Conservation (phyloP, 2,329 filamentous ascomycete species). For the Paradendryphiella salina region DNA sequence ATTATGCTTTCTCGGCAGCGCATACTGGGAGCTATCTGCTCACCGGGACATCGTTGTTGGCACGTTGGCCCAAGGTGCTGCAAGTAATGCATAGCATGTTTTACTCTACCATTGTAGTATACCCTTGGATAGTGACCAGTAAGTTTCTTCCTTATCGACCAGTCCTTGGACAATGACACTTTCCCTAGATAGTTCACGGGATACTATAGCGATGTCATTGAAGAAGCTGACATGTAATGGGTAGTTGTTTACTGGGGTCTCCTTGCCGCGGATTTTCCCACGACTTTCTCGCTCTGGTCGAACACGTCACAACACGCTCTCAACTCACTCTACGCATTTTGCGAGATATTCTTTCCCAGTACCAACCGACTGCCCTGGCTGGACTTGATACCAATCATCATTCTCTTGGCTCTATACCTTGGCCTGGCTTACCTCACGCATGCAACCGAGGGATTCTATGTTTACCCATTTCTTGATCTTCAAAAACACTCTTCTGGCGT, state of each 20-base stretch:
- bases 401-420: conserved; percentile 74
- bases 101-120: conserved; percentile 50
- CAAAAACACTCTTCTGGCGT: conserved; percentile 53
- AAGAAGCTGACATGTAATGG: conserved; percentile 14
- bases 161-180: neutral
- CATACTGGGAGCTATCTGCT: conserved; percentile 70
- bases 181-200: neutral
- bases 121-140: conserved; percentile 52
- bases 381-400: conserved; percentile 67
- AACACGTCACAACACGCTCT: conserved; percentile 75
- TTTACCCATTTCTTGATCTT: conserved; percentile 75
- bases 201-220: too few species aligned
- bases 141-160: conserved; percentile 22
- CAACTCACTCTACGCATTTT: conserved; percentile 73
- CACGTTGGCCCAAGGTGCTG: conserved; percentile 45
- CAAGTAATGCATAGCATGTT: conserved; percentile 48
- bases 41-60: conserved; percentile 44
- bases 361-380: conserved; percentile 65
- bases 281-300: conserved; percentile 51
- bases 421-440: conserved; percentile 73
- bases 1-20: conserved; percentile 67
- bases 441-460: conserved; percentile 71
- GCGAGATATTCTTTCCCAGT: conserved; percentile 72
- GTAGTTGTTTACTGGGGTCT: conserved; percentile 51
- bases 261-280: conserved; percentile 43